Conservation (phyloP, 805 yeast species). For the Candida quercuum region DNA sequence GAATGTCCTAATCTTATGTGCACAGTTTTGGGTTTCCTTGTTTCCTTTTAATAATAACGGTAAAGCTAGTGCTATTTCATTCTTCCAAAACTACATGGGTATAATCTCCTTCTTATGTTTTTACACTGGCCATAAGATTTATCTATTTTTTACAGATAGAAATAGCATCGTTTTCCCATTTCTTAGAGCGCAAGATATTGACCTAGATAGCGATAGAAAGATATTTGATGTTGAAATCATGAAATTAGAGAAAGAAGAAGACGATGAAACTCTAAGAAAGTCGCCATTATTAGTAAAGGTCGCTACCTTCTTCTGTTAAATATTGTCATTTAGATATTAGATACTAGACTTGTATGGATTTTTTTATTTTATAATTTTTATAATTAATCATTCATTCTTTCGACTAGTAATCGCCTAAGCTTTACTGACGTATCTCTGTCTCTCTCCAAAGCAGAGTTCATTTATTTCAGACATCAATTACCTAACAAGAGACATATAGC, state of each 20-base stretch:
- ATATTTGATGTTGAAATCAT: constrained; percentile 41
- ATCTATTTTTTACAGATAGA: constrained; percentile 6
- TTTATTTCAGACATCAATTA: too few species aligned
- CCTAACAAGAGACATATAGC: too few species aligned
- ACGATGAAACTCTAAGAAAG: constrained; percentile 25
- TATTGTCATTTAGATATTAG: background rate
- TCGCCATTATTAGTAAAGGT: too few species aligned
- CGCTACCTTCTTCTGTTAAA: constrained; percentile 23
- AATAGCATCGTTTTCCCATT: constrained; percentile 9
- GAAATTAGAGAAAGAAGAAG: constrained; percentile 31
- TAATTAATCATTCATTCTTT: too few species aligned
- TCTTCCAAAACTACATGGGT: constrained; percentile 49
- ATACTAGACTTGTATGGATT: too few species aligned
- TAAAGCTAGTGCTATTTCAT: constrained; percentile 30
- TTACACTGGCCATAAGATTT: constrained; percentile 40
- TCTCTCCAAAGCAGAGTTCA: too few species aligned
- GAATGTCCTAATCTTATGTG: constrained; percentile 43
- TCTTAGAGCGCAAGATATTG: constrained; percentile 42
- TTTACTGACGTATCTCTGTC: too few species aligned
- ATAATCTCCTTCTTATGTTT: constrained; percentile 40
- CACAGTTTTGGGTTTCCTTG: constrained; percentile 62
- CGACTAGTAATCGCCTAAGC: too few species aligned
- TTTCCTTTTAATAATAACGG: constrained; percentile 45
- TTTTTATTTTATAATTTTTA: too few species aligned
- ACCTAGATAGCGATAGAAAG: constrained; percentile 52